phyloP scores from a whole-genome alignment of 2,329 filamentous ascomycete species.

The Aspergillus eucalypticola region DNA sequence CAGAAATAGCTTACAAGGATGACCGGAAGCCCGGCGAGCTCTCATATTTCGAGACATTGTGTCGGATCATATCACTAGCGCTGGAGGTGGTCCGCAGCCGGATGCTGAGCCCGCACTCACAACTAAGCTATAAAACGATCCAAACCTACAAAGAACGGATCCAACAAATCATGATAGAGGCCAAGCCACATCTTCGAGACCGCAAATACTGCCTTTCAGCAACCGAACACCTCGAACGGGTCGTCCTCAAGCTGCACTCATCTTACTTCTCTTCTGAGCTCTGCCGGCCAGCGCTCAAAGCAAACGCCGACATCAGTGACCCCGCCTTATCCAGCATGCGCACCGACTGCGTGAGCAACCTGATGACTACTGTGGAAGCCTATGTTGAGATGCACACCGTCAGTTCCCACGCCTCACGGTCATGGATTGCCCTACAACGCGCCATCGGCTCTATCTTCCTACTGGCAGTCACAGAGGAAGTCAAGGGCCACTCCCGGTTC shows the following conservation, averaged over 20 bases:
- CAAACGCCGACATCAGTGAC: conserved; percentile 48
- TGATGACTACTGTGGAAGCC: conserved; percentile 59
- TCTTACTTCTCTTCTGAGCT: conserved; percentile 65
- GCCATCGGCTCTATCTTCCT: conserved; percentile 51
- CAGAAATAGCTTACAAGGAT: conserved; percentile 52
- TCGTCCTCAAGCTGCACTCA: conserved; percentile 61
- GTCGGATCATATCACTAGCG: conserved; percentile 54
- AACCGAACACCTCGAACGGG: conserved; percentile 59
- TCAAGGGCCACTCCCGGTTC: conserved; percentile 43
- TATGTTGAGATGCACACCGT: conserved; percentile 58
- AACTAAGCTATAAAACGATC: conserved; percentile 57
- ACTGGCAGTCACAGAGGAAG: conserved; percentile 48
- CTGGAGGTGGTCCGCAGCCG: conserved; percentile 62
- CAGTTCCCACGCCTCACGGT: conserved; percentile 46
- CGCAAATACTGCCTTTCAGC: conserved; percentile 42
- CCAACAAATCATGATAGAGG: conserved; percentile 58
- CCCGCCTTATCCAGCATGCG: conserved; percentile 45
- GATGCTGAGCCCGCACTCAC: conserved; percentile 54
- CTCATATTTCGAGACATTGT: conserved; percentile 61
- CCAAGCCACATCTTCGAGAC: conserved; percentile 59
- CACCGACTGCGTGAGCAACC: conserved; percentile 56
- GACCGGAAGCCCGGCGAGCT: conserved; percentile 51
- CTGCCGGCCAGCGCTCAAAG: conserved; percentile 61
- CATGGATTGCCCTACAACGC: conserved; percentile 50
- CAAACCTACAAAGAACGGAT: conserved; percentile 59